Evolutionary conservation across 106 monocot genomes (phyloP).

Genomic region (Dioscorea zingiberensis): DNA sequence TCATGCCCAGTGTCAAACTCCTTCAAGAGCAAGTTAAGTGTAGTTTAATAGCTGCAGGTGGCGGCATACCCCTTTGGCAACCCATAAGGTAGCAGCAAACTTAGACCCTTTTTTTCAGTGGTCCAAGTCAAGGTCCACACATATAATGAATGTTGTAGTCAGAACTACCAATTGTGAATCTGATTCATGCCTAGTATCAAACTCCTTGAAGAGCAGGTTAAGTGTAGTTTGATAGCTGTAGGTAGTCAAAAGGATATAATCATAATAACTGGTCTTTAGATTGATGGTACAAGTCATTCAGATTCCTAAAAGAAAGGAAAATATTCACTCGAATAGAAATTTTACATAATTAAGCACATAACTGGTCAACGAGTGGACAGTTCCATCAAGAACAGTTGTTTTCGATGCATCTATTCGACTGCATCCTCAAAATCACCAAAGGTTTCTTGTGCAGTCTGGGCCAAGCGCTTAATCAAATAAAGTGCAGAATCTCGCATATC

Average conservation of each 20-base stretch:
- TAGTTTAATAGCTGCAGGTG: constrained; percentile 72
- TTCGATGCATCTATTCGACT: constrained; percentile 69
- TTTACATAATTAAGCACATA: constrained; percentile 38
- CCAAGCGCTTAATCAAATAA: constrained; percentile 43
- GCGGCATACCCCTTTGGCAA: too few species aligned
- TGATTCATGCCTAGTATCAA: constrained; percentile 52
- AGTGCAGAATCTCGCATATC: constrained; percentile 43
- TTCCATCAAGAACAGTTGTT: constrained; percentile 63
- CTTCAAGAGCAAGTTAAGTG: constrained; percentile 75
- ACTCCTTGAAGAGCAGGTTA: constrained; percentile 80
- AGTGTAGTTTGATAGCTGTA: constrained; percentile 83
- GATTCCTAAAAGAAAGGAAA: not conserved
- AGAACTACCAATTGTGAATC: constrained; percentile 60
- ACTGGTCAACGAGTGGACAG: constrained; percentile 38
- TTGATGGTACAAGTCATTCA: too few species aligned
- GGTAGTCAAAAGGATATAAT: not conserved
- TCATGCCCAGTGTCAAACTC: constrained; percentile 63
- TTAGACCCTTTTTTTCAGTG: too few species aligned
- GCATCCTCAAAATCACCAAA: constrained; percentile 68
- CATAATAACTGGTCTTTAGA: too few species aligned
- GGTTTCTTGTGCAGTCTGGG: constrained; percentile 58
- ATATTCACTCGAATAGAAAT: constrained; percentile 24
- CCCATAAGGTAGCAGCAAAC: too few species aligned
- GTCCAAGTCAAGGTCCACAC: too few species aligned
- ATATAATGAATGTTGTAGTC: too few species aligned